Evolutionary conservation across 2,329 filamentous ascomycete genomes (phyloP), one percentile per base, ranked within the genome.

Genomic region (Colletotrichum liriopes): DNA sequence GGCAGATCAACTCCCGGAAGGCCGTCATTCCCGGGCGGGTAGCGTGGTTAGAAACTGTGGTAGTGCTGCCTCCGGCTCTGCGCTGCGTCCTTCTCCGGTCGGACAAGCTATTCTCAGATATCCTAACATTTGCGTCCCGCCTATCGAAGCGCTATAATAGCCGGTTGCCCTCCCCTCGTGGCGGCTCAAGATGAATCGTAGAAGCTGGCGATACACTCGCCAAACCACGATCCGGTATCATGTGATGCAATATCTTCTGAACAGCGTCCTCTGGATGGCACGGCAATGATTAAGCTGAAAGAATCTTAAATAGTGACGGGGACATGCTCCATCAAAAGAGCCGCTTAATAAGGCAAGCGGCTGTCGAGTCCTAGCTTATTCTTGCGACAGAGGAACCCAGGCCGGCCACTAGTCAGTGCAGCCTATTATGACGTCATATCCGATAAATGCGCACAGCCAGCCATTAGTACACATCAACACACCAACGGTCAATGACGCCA

Each of bases 61-160:
- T 59, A 58, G 56, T 43, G 59, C 39, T 20, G 32, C 23, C 59
- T 43, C 45, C 58, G 68, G 64, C 32, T 41, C n/a, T 62, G n/a
- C 41, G 55, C 47, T 62, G 56, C 23, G 62, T 8, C 47, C 37
- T 32, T 45, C 16, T 43, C 45, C 49, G 63, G 49, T 62, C 43
- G 35, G 26, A 41, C 26, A 62, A 37, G 32, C 32, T 26, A 58
- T 59, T 65, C 60, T 55, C 47, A 18, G 56, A n/a, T 54, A 35
- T 32, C 16, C 35, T 26, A 51, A 29, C 37, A 18, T 29, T 8
- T 51, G 35, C 5, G 9, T 26, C n/a, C 32, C 8, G n/a, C 35
- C 14, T 62, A 7, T 26, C 16, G 54, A 26, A 41, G 35, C 20
- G 20, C 54, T 29, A 32, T 51, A 6, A 14, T 55, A 11, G 32